Evolutionary conservation across 2,329 filamentous ascomycete genomes (phyloP).

Genomic region (Colletotrichum caudatum): DNA sequence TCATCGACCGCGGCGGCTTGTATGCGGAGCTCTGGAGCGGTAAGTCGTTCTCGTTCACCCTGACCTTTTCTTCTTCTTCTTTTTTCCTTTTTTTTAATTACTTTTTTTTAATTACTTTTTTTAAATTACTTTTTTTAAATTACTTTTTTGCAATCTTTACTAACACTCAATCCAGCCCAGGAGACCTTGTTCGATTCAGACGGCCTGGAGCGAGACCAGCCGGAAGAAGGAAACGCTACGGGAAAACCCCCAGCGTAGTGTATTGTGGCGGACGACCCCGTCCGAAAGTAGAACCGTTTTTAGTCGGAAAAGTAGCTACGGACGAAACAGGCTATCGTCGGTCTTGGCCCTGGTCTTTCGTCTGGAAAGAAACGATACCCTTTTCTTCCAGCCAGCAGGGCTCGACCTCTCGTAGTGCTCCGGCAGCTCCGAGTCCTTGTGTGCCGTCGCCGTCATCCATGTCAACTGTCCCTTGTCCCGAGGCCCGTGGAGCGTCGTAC

Average conservation of each 20-base stretch:
- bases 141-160: background rate
- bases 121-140: too few relatives aligned
- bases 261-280: background rate
- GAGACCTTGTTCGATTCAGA: conserved; percentile 68
- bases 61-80: too few relatives aligned
- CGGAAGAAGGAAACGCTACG: conserved; percentile 58
- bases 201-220: conserved; percentile 57
- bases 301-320: background rate
- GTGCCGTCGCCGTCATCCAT: conserved; percentile 4
- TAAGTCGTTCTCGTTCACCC: conserved; percentile 57
- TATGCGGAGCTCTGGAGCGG: conserved; percentile 94
- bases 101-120: too few relatives aligned
- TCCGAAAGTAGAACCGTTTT: background rate
- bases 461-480: background rate
- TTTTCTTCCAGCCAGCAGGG: conserved; percentile 10
- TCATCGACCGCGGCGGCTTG: conserved; percentile 82
- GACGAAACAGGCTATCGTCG: conserved; percentile 23
- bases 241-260: conserved; percentile 49
- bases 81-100: too few relatives aligned
- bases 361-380: conserved; percentile 1
- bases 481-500: background rate
- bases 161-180: conserved; percentile 62
- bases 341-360: conserved; percentile 9
- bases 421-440: background rate
- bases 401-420: background rate